Base-by-base conservation (phyloP, 2,329 filamentous ascomycete genomes). In the Alternaria postmessia region DNA sequence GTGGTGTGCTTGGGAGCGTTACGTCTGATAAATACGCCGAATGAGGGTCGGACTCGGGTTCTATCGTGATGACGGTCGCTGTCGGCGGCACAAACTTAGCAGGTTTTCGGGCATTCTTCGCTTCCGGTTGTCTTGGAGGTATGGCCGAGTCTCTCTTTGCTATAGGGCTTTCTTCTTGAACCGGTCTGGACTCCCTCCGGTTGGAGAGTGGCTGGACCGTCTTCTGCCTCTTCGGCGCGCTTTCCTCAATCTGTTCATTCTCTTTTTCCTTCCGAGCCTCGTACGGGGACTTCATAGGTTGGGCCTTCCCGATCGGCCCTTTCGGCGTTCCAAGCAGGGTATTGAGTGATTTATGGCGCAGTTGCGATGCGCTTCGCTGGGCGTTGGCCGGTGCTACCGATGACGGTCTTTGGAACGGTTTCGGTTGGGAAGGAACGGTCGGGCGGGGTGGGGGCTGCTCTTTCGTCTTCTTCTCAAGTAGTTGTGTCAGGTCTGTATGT, bases 401-500 rank as follows among this genome's bases (percentile, higher is more conserved):
- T 5, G 66, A 64, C 9, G 67, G 66, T 43, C 57, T 60, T 34
- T 64, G 67, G 64, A 65, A 72, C n/a, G 62, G 67, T 34, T 48
- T 70, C 18, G 54, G 49, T 11, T 67, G 56, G 5, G 72, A 63
- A 41, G 67, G 58, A 36, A 72, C 54, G 48, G 51, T 39, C 34
- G 68, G 60, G 30, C 55, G 59, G 54, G 67, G 64, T 5, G 67
- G 64, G 5, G 70, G 66, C 14, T 69, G 65, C 0, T 72, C 70
- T 68, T 86, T 88, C 9, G 81, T 81, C 58, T 87, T 86, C 77
- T 90, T 93, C 63, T 91, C 89, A 46, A 95, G 80, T 28, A 97
- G 78, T 28, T 89, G 88, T 0, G 90, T 88, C 26, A 97, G 76
- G 70, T 97, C 93, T 51, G 94, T 93, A 67, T 94, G 86, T 2